Percentiles rank a stretch among this genome's conserved stretches.
phyloP scores from a whole-genome alignment of 2,329 filamentous ascomycete genomes.

The Talaromyces funiculosus region DNA sequence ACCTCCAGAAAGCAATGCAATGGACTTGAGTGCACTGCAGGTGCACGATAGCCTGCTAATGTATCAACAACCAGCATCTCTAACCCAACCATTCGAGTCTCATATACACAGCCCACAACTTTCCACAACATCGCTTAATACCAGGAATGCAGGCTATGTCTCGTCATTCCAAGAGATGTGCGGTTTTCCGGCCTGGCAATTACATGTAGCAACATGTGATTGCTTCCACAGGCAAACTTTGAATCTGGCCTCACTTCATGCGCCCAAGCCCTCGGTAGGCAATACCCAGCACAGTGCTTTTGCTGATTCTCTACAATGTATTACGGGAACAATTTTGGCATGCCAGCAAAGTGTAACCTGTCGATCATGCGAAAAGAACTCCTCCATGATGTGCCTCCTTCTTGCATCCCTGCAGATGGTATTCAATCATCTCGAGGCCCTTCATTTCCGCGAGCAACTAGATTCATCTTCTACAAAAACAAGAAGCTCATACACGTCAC shows the following conservation, averaged over 20 bases:
- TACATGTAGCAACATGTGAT: background rate
- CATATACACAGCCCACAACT: background rate
- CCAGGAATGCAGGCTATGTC: background rate
- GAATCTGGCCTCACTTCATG: constrained; percentile 11
- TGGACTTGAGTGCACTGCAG: background rate
- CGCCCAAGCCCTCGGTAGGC: background rate
- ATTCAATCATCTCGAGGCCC: constrained; percentile 1
- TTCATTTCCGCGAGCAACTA: background rate
- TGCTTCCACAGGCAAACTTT: constrained; percentile 12
- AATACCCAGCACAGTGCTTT: background rate
- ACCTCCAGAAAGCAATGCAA: constrained; percentile 6
- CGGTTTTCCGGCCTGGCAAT: background rate
- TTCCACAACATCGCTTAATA: background rate
- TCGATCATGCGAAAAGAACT: constrained; percentile 13
- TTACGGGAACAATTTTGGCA: constrained; percentile 2
- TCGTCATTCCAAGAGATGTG: background rate
- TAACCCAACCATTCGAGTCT: background rate
- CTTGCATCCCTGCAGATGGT: constrained; percentile 12
- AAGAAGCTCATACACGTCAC: background rate
- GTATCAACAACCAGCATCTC: background rate
- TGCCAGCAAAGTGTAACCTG: constrained; percentile 9
- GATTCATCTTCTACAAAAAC: background rate
- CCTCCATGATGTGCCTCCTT: constrained; percentile 6
- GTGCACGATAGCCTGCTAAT: background rate
- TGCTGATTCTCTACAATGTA: constrained; percentile 4